Base-by-base conservation (phyloP, 139 green algal genomes). In the Trebouxia sp. region DNA sequence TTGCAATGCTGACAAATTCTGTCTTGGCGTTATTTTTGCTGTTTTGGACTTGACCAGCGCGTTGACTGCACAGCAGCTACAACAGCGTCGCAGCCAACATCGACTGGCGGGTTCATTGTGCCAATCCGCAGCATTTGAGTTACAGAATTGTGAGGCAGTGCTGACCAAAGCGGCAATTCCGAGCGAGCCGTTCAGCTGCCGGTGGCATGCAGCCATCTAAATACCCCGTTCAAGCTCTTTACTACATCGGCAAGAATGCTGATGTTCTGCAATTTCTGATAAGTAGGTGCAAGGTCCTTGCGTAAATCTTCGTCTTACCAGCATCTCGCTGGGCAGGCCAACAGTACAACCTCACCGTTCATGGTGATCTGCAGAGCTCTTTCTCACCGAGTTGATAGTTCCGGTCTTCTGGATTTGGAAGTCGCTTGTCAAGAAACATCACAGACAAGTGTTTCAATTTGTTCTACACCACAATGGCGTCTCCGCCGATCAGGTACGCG, bases 221-320 rank as follows among this genome's bases (percentile, higher is more conserved):
- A 42, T 69, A 69, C 24, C 58, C 58, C 28, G 12, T 42, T 30
- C 24, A 69, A 30, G 58, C 58, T 3, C 30, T 69, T 28, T 69
- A 69, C 58, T 69, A 69, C 30, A 41, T 69, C 26, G 58, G 28
- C 7, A 6, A 17, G 0, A 41, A 69, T 0, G 10, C 58, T 11
- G 58, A 69, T 12, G 58, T 69, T 20, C 30, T 69, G 58, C 58
- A 69, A 22, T 69, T 69, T 17, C 30, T 69, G 30, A 69, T 69
- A 69, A 69, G 58, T 69, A 42, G 3, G 58, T n/a, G n/a, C n/a
- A n/a, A n/a, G n/a, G n/a, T n/a, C n/a, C n/a, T n/a, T n/a, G n/a
- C n/a, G n/a, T n/a, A n/a, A n/a, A n/a, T n/a, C n/a, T n/a, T n/a
- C n/a, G n/a, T n/a, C n/a, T n/a, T n/a, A n/a, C n/a, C n/a, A n/a